Evolutionary conservation across 2,329 filamentous ascomycete species (phyloP), one percentile per base, ranked within the genome.

Genomic region (Thermothelomyces thermophilus): DNA sequence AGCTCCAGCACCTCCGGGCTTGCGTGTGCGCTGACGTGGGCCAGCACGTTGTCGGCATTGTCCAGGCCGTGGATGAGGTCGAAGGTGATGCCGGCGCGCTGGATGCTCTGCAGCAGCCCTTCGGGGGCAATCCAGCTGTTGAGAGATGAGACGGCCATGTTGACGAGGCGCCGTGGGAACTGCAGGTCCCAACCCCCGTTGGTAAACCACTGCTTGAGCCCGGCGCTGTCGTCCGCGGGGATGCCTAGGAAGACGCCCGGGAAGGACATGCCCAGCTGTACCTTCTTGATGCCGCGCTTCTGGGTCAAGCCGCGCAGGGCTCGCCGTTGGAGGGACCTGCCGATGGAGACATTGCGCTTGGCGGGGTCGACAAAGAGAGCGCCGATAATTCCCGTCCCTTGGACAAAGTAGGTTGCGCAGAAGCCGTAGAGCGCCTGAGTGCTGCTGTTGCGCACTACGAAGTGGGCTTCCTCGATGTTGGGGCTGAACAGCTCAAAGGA

Each of bases 381-480:
- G 0, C 86, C 90, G 44, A 97, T 82, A 16, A 89, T 84, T 14
- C 88, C 89, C 4, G 83, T 83, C 1, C 70, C 70, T 35, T 81
- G 81, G 62, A 86, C 82, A 64, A 81, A 90, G 64, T 95, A 96
- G 0, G 90, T 95, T 0, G 90, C 86, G 62, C 87, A 91, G 66
- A 96, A 97, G 2, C 90, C 90, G 62, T 95, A 96, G 0, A 97
- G 70, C 0, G 87, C 87, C 55, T 89, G 85, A 0, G 90, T 97
- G 65, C 87, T 95, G 69, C 87, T 94, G 64, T 96, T 97, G 17
- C 90, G 81, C 28, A 97, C 90, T 8, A 96, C 90, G 62, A 91
- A 95, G 65, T 97, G 90, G 0, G 83, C 74, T 66, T 95, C 89
- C 49, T 87, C 80, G 24, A 95, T 77, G 40, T 83, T 79, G 1